phyloP scores from a whole-genome alignment of 345 rosid genomes.

The Anastatica hierochuntica region DNA sequence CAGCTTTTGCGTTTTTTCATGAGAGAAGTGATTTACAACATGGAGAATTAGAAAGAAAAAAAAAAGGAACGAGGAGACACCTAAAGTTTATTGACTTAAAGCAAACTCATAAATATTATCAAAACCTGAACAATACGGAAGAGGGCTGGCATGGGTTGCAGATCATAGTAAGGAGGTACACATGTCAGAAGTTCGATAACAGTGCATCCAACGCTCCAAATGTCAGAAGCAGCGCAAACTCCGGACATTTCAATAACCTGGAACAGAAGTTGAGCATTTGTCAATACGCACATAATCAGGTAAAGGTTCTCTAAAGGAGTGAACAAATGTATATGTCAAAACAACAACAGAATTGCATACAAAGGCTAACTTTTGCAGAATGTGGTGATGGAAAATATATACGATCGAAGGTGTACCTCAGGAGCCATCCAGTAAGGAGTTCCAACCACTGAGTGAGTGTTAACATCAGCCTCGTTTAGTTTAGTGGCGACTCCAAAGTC shows the following conservation, averaged over 20 bases:
- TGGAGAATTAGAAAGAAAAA: constrained; percentile 1
- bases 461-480: constrained; percentile 93
- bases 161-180: constrained; percentile 96
- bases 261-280: constrained; percentile 18
- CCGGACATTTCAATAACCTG: constrained; percentile 99
- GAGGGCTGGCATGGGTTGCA: constrained; percentile 97
- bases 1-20: not conserved
- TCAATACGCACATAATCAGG: not conserved
- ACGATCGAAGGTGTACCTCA: constrained; percentile 45
- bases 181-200: constrained; percentile 96
- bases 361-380: not conserved
- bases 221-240: constrained; percentile 99
- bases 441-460: constrained; percentile 96
- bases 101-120: not conserved
- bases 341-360: not conserved
- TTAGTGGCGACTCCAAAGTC: constrained; percentile 99
- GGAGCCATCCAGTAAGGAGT: constrained; percentile 99
- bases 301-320: not conserved
- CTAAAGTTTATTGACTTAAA: not conserved
- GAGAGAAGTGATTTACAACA: too few species aligned
- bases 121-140: constrained; percentile 97
- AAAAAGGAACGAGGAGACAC: not conserved
- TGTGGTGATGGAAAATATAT: not conserved
- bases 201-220: constrained; percentile 99
- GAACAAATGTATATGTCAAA: not conserved